Evolutionary conservation across 805 yeast species (phyloP).

Genomic region (Metschnikowia proteae): DNA sequence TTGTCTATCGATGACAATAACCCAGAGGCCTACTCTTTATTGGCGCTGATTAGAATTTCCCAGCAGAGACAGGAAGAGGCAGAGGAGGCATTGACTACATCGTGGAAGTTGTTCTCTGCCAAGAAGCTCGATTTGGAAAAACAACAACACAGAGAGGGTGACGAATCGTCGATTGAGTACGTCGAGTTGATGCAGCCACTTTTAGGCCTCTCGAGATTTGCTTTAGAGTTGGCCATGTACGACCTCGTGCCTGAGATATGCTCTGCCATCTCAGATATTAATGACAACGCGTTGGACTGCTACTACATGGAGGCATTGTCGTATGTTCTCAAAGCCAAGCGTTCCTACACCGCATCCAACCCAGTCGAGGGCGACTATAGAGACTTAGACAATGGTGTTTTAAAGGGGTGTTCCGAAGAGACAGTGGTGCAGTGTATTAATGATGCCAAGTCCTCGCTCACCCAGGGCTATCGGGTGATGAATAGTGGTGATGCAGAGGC

Average conservation of each 20-base stretch:
- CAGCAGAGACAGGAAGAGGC: conserved; percentile 80
- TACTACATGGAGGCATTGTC: conserved; percentile 83
- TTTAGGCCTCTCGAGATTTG: conserved; percentile 64
- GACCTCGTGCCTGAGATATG: conserved; percentile 69
- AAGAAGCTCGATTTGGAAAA: conserved; percentile 50
- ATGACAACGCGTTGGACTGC: conserved; percentile 79
- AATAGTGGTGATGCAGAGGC: conserved; percentile 37
- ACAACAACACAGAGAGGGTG: conserved; percentile 28
- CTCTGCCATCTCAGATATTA: conserved; percentile 63
- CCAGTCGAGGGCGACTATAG: conserved; percentile 40
- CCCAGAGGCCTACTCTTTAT: conserved; percentile 77
- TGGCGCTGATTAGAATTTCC: conserved; percentile 85
- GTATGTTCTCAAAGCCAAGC: conserved; percentile 44
- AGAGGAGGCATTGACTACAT: conserved; percentile 52
- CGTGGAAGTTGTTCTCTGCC: conserved; percentile 67
- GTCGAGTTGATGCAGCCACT: conserved; percentile 72
- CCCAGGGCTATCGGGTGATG: conserved; percentile 43
- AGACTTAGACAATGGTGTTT: conserved; percentile 27
- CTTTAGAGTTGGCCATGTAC: conserved; percentile 71
- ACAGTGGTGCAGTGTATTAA: conserved; percentile 27
- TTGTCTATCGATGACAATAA: conserved; percentile 55
- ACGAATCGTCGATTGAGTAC: conserved; percentile 45
- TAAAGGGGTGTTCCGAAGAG: conserved; percentile 22
- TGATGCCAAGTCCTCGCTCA: conserved; percentile 43
- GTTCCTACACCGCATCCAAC: conserved; percentile 22